These are phyloP conservation scores for Septoria petroselini DNA, from an alignment of 2,329 filamentous ascomycete genomes.

Conservation along the genomic window DNA sequence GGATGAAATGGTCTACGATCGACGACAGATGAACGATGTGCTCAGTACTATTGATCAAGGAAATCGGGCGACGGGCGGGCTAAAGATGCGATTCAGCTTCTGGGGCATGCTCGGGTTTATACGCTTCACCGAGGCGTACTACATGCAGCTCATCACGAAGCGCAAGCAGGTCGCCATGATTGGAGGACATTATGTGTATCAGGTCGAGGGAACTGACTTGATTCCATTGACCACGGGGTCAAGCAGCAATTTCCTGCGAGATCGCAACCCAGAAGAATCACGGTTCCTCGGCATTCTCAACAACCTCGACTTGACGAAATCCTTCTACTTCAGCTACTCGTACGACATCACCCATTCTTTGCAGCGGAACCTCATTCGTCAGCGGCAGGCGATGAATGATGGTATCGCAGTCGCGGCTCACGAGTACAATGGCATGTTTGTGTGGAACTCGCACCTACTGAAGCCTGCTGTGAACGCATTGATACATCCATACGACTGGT, in stretches of 20 bases:
- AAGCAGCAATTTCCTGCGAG: slow-evolving; percentile 66
- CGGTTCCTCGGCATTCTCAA: slow-evolving; percentile 85
- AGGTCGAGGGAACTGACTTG: slow-evolving; percentile 89
- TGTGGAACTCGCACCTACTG: slow-evolving; percentile 92
- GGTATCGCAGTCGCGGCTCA: slow-evolving; percentile 57
- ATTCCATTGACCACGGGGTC: slow-evolving; percentile 75
- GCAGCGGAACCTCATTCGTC: slow-evolving; percentile 84
- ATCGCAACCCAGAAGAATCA: slow-evolving; percentile 82
- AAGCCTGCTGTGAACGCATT: slow-evolving; percentile 68
- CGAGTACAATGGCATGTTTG: slow-evolving; percentile 90
- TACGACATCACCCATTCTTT: slow-evolving; percentile 92
- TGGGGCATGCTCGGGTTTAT: slow-evolving; percentile 97
- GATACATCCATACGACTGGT: slow-evolving; percentile 90
- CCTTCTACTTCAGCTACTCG: slow-evolving; percentile 98
- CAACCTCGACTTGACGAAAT: slow-evolving; percentile 83
- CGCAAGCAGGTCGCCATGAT: slow-evolving; percentile 94
- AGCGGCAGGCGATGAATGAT: slow-evolving; percentile 67
- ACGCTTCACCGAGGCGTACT: slow-evolving; percentile 90
- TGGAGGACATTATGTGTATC: slow-evolving; percentile 92
- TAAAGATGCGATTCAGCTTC: slow-evolving; percentile 83
- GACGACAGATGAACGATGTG: slow-evolving; percentile 89
- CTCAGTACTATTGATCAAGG: slow-evolving; percentile 92
- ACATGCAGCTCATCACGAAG: slow-evolving; percentile 96
- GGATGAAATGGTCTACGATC: slow-evolving; percentile 91
- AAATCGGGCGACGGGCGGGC: slow-evolving; percentile 83